A percentile compares a stretch with the other conserved stretches of the same genome.
These are phyloP conservation scores for Lactarius hatsudake DNA, from an alignment of 768 basidiomycete genomes.

Conservation along the genomic window DNA sequence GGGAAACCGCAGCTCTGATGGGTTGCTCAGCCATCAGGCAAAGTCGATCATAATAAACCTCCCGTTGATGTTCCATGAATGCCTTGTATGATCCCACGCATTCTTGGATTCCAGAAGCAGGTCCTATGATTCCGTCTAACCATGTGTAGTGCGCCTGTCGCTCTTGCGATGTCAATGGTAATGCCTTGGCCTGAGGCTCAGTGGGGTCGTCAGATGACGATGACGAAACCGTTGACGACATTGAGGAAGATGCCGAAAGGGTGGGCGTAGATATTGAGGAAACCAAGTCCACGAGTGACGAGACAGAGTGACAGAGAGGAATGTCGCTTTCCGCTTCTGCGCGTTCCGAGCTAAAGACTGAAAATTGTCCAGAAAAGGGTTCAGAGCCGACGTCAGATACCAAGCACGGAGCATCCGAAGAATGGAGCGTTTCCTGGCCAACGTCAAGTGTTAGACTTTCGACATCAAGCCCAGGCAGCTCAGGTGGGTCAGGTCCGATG, in stretches of 20 bases:
- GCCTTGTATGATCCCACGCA: slow-evolving; percentile 50
- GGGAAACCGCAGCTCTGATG: not conserved
- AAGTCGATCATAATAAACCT: slow-evolving; percentile 48
- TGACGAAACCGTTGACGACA: slow-evolving; percentile 13
- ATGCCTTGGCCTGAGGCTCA: slow-evolving; percentile 3
- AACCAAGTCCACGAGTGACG: slow-evolving; percentile 28
- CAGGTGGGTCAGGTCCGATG: not conserved
- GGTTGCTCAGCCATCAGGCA: slow-evolving; percentile 10
- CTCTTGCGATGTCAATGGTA: slow-evolving; percentile 35
- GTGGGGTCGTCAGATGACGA: slow-evolving; percentile 18
- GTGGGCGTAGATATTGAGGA: slow-evolving; percentile 11
- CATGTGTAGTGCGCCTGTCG: slow-evolving; percentile 51
- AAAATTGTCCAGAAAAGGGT: slow-evolving; percentile 14
- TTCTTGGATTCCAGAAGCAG: slow-evolving; percentile 47
- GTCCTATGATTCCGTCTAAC: slow-evolving; percentile 48
- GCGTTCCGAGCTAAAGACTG: slow-evolving; percentile 1
- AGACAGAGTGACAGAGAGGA: slow-evolving; percentile 15
- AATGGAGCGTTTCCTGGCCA: not conserved
- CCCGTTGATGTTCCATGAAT: slow-evolving; percentile 49
- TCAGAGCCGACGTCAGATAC: slow-evolving; percentile 5
- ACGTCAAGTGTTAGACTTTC: not conserved
- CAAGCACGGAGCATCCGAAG: slow-evolving; percentile 3
- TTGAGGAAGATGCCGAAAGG: slow-evolving; percentile 17
- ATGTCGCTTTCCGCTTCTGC: slow-evolving; percentile 6
- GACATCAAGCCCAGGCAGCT: slow-evolving; percentile 4